These are phyloP conservation scores for Leptodontidium sp. DNA, from an alignment of 2,329 filamentous ascomycete genomes.

Conservation along the genomic window DNA sequence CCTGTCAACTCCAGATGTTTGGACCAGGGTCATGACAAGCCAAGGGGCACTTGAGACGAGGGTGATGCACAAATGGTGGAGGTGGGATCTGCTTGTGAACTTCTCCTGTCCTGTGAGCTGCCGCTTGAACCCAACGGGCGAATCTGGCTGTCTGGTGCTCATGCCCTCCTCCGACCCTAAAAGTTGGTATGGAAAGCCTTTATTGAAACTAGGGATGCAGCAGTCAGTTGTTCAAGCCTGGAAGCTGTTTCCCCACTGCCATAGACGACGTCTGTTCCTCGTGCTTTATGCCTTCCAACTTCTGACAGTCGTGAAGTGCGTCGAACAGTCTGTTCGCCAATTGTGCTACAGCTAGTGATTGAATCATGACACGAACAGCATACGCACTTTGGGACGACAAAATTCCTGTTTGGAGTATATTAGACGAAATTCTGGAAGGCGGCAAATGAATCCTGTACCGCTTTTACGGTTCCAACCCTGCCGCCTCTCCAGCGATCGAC, in stretches of 20 bases:
- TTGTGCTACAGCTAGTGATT: slow-evolving; percentile 32
- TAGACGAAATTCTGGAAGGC: slow-evolving; percentile 39
- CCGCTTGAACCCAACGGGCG: slow-evolving; percentile 35
- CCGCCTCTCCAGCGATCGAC: slow-evolving; percentile 41
- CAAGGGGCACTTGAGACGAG: slow-evolving; percentile 46
- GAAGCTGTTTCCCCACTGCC: neutral
- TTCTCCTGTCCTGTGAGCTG: slow-evolving; percentile 26
- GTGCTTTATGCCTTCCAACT: slow-evolving; percentile 20
- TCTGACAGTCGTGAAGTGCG: slow-evolving; percentile 16
- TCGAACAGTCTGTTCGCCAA: slow-evolving; percentile 32
- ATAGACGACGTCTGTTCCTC: slow-evolving; percentile 11
- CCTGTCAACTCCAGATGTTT: slow-evolving; percentile 44
- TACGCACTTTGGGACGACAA: slow-evolving; percentile 37
- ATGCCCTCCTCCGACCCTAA: slow-evolving; percentile 29
- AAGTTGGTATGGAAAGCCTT: slow-evolving; percentile 27
- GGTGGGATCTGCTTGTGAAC: slow-evolving; percentile 40
- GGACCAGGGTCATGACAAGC: slow-evolving; percentile 44
- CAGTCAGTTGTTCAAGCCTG: neutral
- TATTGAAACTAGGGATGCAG: neutral
- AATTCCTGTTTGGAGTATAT: slow-evolving; percentile 40
- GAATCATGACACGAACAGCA: slow-evolving; percentile 32
- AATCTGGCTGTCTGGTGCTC: slow-evolving; percentile 30
- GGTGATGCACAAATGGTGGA: slow-evolving; percentile 40
- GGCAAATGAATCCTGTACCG: slow-evolving; percentile 36
- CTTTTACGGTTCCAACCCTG: slow-evolving; percentile 30